Evolutionary conservation across 75 land plant species (phyloP).

Genomic region (Pseudotsuga menziesii): DNA sequence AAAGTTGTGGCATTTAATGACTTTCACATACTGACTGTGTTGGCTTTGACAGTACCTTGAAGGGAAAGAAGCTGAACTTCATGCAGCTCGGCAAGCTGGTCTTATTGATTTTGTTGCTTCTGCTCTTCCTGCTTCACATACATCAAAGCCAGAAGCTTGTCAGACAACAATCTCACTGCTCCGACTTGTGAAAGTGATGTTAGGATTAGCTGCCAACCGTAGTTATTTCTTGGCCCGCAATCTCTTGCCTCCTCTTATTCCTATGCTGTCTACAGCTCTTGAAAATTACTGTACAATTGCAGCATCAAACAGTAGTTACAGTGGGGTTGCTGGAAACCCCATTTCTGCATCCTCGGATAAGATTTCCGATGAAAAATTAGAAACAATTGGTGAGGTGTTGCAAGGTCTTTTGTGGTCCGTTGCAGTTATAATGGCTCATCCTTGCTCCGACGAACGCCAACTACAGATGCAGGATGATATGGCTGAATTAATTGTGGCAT

Average conservation of each 20-base stretch:
- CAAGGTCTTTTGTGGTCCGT: slow-evolving; percentile 73
- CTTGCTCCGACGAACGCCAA: slow-evolving; percentile 47
- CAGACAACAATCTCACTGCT: slow-evolving; percentile 70
- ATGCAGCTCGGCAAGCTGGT: slow-evolving; percentile 91
- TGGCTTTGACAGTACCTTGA: slow-evolving; percentile 66
- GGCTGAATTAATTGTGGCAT: slow-evolving; percentile 64
- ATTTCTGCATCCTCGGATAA: slow-evolving; percentile 21
- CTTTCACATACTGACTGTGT: slow-evolving; percentile 2
- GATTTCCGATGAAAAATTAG: slow-evolving; percentile 50
- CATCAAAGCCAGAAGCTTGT: slow-evolving; percentile 91
- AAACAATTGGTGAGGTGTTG: slow-evolving; percentile 65
- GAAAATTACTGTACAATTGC: slow-evolving; percentile 87
- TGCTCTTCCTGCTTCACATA: slow-evolving; percentile 84
- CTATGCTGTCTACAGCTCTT: slow-evolving; percentile 80
- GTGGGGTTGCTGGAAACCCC: slow-evolving; percentile 19
- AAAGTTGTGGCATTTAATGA: too few relatives aligned
- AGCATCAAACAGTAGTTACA: slow-evolving; percentile 32
- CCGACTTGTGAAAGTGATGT: slow-evolving; percentile 50
- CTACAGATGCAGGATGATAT: slow-evolving; percentile 82
- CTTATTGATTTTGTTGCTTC: slow-evolving; percentile 87
- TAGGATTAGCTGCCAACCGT: slow-evolving; percentile 62
- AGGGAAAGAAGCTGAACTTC: slow-evolving; percentile 79
- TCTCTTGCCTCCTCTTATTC: slow-evolving; percentile 81
- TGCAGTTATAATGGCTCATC: slow-evolving; percentile 57
- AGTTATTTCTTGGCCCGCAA: slow-evolving; percentile 85